These are phyloP conservation scores for Apiotrichum montevideense DNA, from an alignment of 1,284 basidiomycete genomes.

Conservation along the genomic window DNA sequence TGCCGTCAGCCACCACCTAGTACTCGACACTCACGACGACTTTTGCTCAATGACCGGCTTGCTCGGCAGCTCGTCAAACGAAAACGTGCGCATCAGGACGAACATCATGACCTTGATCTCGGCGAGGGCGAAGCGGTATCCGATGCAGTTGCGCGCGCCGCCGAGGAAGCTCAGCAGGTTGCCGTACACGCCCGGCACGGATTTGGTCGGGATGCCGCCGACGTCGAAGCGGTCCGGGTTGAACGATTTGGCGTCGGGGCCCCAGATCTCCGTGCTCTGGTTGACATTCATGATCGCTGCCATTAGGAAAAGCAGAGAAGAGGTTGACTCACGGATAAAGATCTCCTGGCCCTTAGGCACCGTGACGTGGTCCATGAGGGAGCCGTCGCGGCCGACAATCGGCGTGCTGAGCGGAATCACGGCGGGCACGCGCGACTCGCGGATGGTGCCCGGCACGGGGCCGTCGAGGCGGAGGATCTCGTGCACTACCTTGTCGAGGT, in stretches of 20 bases:
- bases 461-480: constrained; percentile 62
- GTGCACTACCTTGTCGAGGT: constrained; percentile 60
- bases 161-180: constrained; percentile 62
- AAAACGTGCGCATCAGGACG: constrained; percentile 54
- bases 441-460: constrained; percentile 63
- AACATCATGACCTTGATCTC: constrained; percentile 61
- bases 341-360: constrained; percentile 36
- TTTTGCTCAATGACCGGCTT: constrained; percentile 30
- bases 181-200: constrained; percentile 58
- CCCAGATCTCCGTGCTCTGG: constrained; percentile 58
- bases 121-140: constrained; percentile 62
- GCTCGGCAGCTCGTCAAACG: constrained; percentile 52
- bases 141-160: constrained; percentile 64
- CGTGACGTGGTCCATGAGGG: constrained; percentile 35
- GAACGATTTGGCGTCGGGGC: constrained; percentile 61
- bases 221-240: constrained; percentile 37
- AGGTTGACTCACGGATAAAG: constrained; percentile 48
- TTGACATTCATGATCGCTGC: constrained; percentile 56
- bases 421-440: constrained; percentile 55
- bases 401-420: constrained; percentile 56
- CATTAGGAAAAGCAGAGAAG: background rate
- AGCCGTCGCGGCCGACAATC: constrained; percentile 43
- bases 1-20: background rate
- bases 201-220: constrained; percentile 34
- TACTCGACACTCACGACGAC: background rate